Base-by-base conservation (phyloP, 2,329 filamentous ascomycete species). In the Aspergillus novoparasiticus region DNA sequence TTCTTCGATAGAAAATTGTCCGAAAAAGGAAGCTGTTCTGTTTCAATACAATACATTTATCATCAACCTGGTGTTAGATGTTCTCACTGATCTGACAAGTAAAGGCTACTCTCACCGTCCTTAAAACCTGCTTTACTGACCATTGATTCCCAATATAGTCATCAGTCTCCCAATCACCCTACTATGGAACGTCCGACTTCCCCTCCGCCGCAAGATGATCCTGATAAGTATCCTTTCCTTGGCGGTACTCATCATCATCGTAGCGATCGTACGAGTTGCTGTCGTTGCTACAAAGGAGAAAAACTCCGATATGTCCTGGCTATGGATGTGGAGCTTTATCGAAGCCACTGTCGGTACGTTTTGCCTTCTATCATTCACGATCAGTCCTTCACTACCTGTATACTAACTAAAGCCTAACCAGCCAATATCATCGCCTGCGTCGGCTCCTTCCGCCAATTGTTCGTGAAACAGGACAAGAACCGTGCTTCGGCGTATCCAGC, bases 361-460 rank as follows among this genome's bases (percentile, higher is more conserved):
- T n/a, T 39, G 14, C 6, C 16, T 19, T 41, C 19, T 2, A 19
- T 2, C 1, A n/a, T 4, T 14, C 36, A 6, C 1, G 6, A 19
- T 41, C 36, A 8, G 2, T 2, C 2, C 1, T 3, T 9, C 2
- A 6, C 36, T 16, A 16, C 2, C 5, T 9, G 2, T 9, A 9
- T 41, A 19, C 36, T 41, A 19, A 39, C 36, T 6, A 16, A 4
- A 19, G 0, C 16, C 5, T 1, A 8, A 41, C 16, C 16, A 41
- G 36, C 36, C 16, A 41, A 41, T 9, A 41, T 41, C 36, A 41
- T 41, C 6, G 36, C 36, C 6, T 41, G 16, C 16, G 36, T 41
- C 9, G 16, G 16, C 36, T 41, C 36, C 16, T 41, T 41, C 36
- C 36, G 16, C 14, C 36, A 41, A 16, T 19, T 41, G 16, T 41